Percentiles rank a stretch among this genome's conserved stretches.
phyloP scores from a whole-genome alignment of 164 flowering plant species.

The Umbilicus rupestris region DNA sequence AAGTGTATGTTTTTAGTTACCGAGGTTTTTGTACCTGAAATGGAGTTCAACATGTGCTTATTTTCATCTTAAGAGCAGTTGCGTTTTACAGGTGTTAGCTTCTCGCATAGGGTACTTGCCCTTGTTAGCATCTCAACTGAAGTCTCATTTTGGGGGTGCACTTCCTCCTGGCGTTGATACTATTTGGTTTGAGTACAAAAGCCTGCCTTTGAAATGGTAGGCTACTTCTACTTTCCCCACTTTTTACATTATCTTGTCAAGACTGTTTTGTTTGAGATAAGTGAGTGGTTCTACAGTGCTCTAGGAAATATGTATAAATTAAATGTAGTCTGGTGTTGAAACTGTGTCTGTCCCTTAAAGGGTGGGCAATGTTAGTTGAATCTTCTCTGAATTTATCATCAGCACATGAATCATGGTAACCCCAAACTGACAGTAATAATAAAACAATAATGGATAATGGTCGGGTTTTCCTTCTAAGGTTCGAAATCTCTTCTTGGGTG shows the following conservation, averaged over 20 bases:
- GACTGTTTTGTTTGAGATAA: background rate
- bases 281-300: background rate
- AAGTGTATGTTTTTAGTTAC: no score
- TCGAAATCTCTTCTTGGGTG: background rate
- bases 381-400: background rate
- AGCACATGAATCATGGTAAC: background rate
- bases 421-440: background rate
- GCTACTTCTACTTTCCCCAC: background rate
- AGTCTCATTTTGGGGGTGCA: conserved; percentile 62
- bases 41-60: background rate
- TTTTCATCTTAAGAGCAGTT: background rate
- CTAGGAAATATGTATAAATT: background rate
- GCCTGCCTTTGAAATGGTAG: conserved; percentile 92
- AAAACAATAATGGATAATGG: background rate
- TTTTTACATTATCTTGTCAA: background rate
- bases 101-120: conserved; percentile 88
- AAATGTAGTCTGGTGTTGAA: background rate
- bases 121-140: conserved; percentile 52
- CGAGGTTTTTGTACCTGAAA: no score
- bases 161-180: conserved; percentile 92
- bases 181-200: conserved; percentile 94
- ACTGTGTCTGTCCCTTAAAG: background rate
- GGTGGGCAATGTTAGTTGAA: background rate
- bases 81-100: conserved; percentile 55
- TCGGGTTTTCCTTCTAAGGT: background rate